phyloP scores from a whole-genome alignment of 2,329 filamentous ascomycete species.

The Phaeoacremonium minimum region DNA sequence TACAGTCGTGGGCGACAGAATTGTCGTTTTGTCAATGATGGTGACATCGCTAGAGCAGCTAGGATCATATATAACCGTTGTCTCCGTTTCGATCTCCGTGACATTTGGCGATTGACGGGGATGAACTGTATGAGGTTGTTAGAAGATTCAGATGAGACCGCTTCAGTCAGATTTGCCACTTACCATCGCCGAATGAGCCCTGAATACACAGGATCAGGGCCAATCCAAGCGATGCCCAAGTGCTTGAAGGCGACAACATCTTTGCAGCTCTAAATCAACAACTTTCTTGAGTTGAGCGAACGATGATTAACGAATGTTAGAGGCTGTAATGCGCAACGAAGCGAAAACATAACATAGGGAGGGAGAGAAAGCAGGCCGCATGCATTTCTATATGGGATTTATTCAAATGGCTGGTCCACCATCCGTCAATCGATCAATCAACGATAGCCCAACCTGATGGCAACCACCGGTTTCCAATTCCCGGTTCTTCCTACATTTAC shows the following conservation, averaged over 20 bases:
- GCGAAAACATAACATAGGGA: neutral
- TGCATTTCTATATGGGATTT: conserved; percentile 3
- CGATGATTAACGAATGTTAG: conserved; percentile 13
- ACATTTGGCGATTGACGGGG: conserved; percentile 1
- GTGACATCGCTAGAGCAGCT: conserved; percentile 7
- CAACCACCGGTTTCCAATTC: conserved; percentile 1
- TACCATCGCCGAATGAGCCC: conserved; percentile 13
- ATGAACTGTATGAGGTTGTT: conserved; percentile 1
- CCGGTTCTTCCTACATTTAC: conserved; percentile 6
- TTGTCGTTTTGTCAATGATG: conserved; percentile 10
- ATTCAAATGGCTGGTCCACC: neutral
- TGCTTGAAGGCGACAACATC: conserved; percentile 14
- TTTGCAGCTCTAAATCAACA: conserved; percentile 9
- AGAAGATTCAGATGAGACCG: neutral
- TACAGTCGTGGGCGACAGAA: conserved; percentile 2
- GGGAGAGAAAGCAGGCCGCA: conserved; percentile 3
- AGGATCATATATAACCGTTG: conserved; percentile 2
- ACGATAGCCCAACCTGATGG: neutral
- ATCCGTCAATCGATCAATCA: no score
- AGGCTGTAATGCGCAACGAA: conserved; percentile 1
- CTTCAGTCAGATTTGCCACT: conserved; percentile 3
- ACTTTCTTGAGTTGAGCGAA: conserved; percentile 13
- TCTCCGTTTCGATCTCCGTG: no score
- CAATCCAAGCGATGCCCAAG: conserved; percentile 13
- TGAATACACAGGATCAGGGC: conserved; percentile 13